Conservation (phyloP, 2,329 filamentous ascomycete species). For the Cercospora sesami region DNA sequence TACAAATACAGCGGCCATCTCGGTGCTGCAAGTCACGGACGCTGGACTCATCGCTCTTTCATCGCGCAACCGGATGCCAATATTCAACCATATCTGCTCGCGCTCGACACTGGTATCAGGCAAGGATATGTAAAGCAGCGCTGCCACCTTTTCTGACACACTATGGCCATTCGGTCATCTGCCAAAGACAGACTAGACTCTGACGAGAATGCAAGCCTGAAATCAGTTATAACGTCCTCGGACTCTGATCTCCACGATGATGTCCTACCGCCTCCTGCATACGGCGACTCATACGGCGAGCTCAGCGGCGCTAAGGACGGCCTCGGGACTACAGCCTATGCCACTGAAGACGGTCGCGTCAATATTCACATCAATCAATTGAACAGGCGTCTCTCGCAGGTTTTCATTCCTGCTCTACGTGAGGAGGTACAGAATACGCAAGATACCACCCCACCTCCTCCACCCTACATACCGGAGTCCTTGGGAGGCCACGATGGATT, state of each 20-base stretch:
- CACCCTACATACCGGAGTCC: conserved; percentile 67
- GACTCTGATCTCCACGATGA: not conserved
- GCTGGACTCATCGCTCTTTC: not conserved
- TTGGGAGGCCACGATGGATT: conserved; percentile 65
- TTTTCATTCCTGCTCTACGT: not conserved
- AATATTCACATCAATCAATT: not conserved
- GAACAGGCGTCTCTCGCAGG: not conserved
- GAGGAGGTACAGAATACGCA: conserved; percentile 29
- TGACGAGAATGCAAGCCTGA: not conserved
- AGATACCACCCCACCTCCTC: conserved; percentile 56
- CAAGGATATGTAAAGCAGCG: not conserved
- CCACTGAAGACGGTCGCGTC: not conserved
- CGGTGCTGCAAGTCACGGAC: not conserved
- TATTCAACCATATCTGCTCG: not conserved
- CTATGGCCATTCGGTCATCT: not conserved
- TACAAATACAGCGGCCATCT: not conserved
- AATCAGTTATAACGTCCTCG: not conserved
- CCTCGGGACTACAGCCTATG: not conserved
- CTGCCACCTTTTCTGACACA: not conserved
- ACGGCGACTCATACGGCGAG: not conserved
- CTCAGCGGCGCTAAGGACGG: not conserved
- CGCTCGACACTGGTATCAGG: not conserved
- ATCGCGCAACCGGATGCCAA: not conserved
- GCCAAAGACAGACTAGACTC: not conserved
- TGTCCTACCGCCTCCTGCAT: not conserved